Evolutionary conservation across 208 protist species (phyloP), one percentile per base, ranked within the genome.

Genomic region (Histomonas meleagridis): DNA sequence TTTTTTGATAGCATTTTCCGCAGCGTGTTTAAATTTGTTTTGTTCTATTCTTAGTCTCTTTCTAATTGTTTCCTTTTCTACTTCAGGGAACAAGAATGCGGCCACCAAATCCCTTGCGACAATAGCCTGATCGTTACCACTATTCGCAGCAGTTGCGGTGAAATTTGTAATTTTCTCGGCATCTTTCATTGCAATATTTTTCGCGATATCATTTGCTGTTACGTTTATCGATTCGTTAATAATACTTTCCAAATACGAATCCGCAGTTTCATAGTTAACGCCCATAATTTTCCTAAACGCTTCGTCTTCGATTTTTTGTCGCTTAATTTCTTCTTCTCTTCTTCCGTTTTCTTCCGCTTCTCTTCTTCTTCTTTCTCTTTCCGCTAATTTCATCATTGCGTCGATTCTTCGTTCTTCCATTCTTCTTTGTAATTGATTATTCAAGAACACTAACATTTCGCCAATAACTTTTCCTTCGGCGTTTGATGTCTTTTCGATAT

Each of bases 81-180:
- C 76, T 49, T 86, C 76, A 55, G 76, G 76, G 76, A 86, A 86
- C n/a, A 86, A 40, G 76, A 86, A 86, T 38, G 76, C 76, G 7
- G 76, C 76, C 26, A 86, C 76, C 0, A 86, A 28, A 55, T 86
- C 76, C 0, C 76, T 5, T n/a, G 76, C 76, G 26, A 86, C 76
- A 40, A 86, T 86, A 43, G 76, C 46, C 14, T 43, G 16, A 55
- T 86, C 76, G 16, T 46, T 46, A 49, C 38, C 46, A 16, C 40
- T 51, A 28, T 86, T 86, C 5, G 76, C 76, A 38, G 76, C 76
- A 40, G 76, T 86, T 10, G 76, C 51, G 16, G 76, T 86, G 76
- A 57, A 86, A 5, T 86, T 86, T 86, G 76, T 86, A 46, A 86
- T 86, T n/a, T 86, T 86, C 46, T 86, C 76, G 1, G 76, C 76